Conservation (phyloP, 73 alveolate genomes). For the Urostyla sp. region DNA sequence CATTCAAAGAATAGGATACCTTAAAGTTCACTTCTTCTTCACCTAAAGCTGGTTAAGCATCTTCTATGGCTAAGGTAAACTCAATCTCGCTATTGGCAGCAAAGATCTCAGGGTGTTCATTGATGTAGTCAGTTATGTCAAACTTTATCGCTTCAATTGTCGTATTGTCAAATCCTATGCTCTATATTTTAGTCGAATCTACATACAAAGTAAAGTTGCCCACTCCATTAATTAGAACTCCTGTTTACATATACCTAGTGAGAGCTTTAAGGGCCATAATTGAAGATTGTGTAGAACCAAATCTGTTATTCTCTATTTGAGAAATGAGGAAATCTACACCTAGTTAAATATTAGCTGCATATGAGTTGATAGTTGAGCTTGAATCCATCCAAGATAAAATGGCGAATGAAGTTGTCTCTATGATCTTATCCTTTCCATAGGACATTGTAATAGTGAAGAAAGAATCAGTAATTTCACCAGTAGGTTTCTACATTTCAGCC, state of each 20-base stretch:
- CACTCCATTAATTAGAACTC: not conserved
- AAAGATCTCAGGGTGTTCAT: not conserved
- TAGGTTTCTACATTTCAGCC: not conserved
- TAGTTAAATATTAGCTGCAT: not conserved
- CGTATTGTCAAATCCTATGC: not conserved
- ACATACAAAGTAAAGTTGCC: slow-evolving; percentile 5
- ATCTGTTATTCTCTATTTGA: not conserved
- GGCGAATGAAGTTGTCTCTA: slow-evolving; percentile 25
- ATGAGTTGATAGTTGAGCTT: not conserved
- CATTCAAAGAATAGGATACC: no score
- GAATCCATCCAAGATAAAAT: slow-evolving; percentile 4
- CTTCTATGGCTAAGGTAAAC: not conserved
- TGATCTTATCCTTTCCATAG: not conserved
- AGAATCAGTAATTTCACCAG: not conserved
- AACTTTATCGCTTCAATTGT: not conserved
- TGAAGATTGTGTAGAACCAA: slow-evolving; percentile 18
- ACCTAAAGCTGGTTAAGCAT: not conserved
- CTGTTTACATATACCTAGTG: not conserved
- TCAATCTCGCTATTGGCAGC: slow-evolving; percentile 5
- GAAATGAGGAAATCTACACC: not conserved
- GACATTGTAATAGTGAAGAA: slow-evolving; percentile 15
- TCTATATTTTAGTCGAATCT: not conserved
- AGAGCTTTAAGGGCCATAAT: slow-evolving; percentile 18
- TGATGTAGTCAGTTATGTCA: not conserved
- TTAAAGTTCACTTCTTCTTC: not conserved